Conservation (phyloP, 1,139 yeast genomes). For the Zygoascus meyerae region DNA sequence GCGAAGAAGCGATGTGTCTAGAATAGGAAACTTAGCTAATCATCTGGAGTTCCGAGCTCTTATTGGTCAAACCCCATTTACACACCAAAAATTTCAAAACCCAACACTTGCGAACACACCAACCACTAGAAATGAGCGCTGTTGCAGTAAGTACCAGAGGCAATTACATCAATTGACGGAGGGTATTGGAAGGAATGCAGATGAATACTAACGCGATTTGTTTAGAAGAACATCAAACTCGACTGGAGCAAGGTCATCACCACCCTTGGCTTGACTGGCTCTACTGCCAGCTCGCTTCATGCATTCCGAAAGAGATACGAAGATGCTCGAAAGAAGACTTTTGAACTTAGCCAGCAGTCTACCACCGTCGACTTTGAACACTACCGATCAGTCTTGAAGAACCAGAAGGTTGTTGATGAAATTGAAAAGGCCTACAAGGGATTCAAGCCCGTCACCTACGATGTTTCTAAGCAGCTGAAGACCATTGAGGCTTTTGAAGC, state of each 20-base stretch:
- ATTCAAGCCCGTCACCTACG: constrained; percentile 81
- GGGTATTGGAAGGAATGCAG: neutral
- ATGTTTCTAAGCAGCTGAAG: constrained; percentile 83
- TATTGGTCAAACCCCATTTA: constrained; percentile 4
- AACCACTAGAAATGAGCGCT: constrained; percentile 14
- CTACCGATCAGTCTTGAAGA: constrained; percentile 77
- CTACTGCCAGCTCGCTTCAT: constrained; percentile 80
- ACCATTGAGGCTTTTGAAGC: constrained; percentile 90
- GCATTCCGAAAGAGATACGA: constrained; percentile 98
- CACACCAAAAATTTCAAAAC: constrained; percentile 9
- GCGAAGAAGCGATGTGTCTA: neutral
- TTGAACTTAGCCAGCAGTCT: constrained; percentile 64
- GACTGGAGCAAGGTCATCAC: constrained; percentile 93
- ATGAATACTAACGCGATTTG: neutral
- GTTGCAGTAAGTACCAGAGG: constrained; percentile 19
- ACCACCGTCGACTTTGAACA: constrained; percentile 73
- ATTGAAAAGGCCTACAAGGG: constrained; percentile 68
- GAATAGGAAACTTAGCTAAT: neutral
- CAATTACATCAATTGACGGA: neutral
- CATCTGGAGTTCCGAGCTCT: neutral
- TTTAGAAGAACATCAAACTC: constrained; percentile 68
- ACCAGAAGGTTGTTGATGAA: constrained; percentile 72
- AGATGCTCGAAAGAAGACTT: constrained; percentile 83
- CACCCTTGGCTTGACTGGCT: constrained; percentile 86
- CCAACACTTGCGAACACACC: constrained; percentile 8